phyloP scores from a whole-genome alignment of 352 stramenopile species.

The Phytophthora sp. region DNA sequence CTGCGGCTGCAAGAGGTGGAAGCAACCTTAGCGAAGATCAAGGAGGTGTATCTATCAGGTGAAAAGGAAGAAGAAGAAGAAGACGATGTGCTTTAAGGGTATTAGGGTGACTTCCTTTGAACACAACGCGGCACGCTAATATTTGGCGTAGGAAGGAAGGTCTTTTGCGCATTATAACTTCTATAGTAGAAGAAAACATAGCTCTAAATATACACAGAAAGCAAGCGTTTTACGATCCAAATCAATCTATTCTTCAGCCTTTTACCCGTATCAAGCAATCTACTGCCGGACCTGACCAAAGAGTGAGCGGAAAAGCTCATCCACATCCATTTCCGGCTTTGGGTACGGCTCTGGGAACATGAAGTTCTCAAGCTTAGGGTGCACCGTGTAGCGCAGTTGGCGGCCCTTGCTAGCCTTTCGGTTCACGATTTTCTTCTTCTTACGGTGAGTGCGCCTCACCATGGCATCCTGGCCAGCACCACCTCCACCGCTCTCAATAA shows the following conservation, averaged over 20 bases:
- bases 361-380: slow-evolving; percentile 91
- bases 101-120: slow-evolving; percentile 8
- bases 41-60: slow-evolving; percentile 63
- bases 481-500: slow-evolving; percentile 76
- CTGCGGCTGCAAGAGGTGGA: slow-evolving; percentile 55
- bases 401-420: slow-evolving; percentile 89
- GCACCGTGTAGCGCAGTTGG: slow-evolving; percentile 82
- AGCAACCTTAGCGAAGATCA: slow-evolving; percentile 45
- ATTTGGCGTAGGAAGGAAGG: slow-evolving; percentile 7
- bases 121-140: slow-evolving; percentile 13
- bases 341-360: slow-evolving; percentile 89
- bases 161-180: slow-evolving; percentile 18
- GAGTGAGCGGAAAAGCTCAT: slow-evolving; percentile 86
- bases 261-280: slow-evolving; percentile 16
- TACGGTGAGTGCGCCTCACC: slow-evolving; percentile 66
- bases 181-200: slow-evolving; percentile 20
- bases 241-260: slow-evolving; percentile 30
- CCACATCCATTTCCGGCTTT: slow-evolving; percentile 77
- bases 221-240: slow-evolving; percentile 23
- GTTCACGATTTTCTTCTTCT: slow-evolving; percentile 90
- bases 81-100: slow-evolving; percentile 81
- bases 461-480: slow-evolving; percentile 58
- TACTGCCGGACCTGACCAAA: slow-evolving; percentile 72
- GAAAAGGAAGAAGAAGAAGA: slow-evolving; percentile 85
- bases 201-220: slow-evolving; percentile 13